Conservation (phyloP, 108 stramenopile species). For the Skeletonema costatum region DNA sequence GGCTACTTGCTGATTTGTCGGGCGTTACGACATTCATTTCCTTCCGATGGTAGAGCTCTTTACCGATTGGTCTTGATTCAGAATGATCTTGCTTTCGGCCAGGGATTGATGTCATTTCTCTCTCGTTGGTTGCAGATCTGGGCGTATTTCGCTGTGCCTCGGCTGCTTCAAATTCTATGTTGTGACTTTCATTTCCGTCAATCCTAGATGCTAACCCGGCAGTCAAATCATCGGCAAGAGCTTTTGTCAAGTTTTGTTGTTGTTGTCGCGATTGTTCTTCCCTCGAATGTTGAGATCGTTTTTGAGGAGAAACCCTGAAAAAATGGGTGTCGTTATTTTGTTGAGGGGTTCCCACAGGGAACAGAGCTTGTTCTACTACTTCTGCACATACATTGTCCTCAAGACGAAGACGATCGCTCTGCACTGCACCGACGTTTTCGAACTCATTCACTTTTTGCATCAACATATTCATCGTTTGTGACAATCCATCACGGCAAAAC, state of each 20-base stretch:
- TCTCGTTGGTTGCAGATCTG: neutral
- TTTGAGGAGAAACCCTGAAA: neutral
- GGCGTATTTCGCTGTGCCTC: neutral
- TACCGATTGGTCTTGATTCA: no score
- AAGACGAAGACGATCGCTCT: neutral
- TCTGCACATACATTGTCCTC: neutral
- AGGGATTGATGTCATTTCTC: neutral
- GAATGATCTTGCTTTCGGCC: no score
- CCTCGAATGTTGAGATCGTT: neutral
- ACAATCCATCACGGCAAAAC: neutral
- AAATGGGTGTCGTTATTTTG: neutral
- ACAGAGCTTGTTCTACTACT: neutral
- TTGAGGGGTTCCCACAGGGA: neutral
- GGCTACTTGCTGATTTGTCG: neutral
- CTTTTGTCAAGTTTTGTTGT: conserved; percentile 7
- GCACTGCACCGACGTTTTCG: neutral
- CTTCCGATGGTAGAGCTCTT: no score
- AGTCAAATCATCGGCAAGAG: conserved; percentile 50
- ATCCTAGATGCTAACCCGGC: neutral
- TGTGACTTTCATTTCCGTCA: neutral
- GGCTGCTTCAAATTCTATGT: neutral
- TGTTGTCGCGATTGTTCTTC: conserved; percentile 6
- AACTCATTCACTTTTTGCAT: neutral
- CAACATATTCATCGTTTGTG: neutral
- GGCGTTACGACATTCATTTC: no score